These are phyloP conservation scores for Plectosphaerella sp. DNA, from an alignment of 2,329 filamentous ascomycete genomes.

Conservation along the genomic window DNA sequence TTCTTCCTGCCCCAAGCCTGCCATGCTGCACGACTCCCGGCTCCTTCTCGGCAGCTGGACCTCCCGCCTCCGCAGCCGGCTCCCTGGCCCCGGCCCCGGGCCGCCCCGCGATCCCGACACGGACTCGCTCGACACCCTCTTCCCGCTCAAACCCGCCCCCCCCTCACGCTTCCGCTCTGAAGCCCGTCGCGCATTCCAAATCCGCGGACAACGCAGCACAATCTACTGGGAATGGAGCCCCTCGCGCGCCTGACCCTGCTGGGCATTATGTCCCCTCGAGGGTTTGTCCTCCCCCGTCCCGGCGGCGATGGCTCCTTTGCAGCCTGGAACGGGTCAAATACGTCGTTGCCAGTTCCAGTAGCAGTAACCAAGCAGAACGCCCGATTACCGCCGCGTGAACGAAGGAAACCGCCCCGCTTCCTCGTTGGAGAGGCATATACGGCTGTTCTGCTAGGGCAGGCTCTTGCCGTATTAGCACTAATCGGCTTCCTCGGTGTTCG, in stretches of 20 bases:
- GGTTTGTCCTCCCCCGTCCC: background rate
- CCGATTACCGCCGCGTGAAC: no score
- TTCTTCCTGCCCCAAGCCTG: background rate
- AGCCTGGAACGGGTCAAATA: background rate
- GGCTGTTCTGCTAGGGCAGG: background rate
- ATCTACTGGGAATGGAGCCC: background rate
- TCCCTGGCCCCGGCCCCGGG: background rate
- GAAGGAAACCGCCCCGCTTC: background rate
- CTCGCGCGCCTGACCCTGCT: background rate
- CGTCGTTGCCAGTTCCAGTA: background rate
- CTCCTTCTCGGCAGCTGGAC: background rate
- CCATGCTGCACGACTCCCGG: background rate
- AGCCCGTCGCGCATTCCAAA: background rate
- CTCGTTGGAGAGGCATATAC: background rate
- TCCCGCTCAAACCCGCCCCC: background rate
- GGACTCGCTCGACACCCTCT: background rate
- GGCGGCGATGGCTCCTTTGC: background rate
- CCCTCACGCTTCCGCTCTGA: background rate
- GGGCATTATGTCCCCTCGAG: background rate
- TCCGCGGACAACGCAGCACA: background rate
- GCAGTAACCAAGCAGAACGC: no score
- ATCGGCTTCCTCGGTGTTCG: background rate
- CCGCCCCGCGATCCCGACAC: background rate
- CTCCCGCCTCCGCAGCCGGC: background rate
- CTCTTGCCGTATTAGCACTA: background rate